Base-by-base conservation (phyloP, 768 basidiomycete genomes). In the Termitomyces sp. region DNA sequence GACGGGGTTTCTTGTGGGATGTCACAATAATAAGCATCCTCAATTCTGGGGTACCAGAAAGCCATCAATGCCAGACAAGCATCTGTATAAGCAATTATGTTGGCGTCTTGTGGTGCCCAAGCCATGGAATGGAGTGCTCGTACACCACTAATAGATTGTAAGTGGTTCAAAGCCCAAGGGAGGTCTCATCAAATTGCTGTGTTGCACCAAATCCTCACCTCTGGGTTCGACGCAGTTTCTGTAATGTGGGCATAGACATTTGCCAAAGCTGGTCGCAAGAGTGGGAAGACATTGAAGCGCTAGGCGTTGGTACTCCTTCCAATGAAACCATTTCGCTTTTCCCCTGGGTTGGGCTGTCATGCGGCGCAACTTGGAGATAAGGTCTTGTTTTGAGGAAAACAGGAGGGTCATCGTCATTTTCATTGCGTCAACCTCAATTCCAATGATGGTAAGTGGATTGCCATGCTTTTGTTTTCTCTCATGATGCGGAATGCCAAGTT, bases 261-360 rank as follows among this genome's bases (percentile, higher is more conserved):
- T 13, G 52, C 68, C 0, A 80, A 60, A 0, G 58, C 64, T 0
- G 76, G 77, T 0, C 64, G 59, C 0, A 79, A 60, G 0, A 70
- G 53, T 0, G 76, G 76, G 43, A 62, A 75, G 2, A 70, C 69
- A 47, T 78, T 79, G 20, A 79, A 0, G 66, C 66, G 0, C n/a
- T n/a, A 77, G 47, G 1, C 44, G 45, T 50, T 70, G 63, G 47
- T 61, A 75, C 7, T 31, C 27, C 13, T 41, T 20, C 2, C 20
- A 31, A 2, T 22, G 2, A 9, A 43, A 60, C 11, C 33, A 42
- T 1, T 11, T 11, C 9, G 16, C 27, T 9, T 48, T 52, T 2
- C 23, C 10, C 63, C 65, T 51, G 60, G 77, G 2, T 72, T 62
- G 0, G 52, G 42, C 0, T 61, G 63, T 0, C 70, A 69, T 0